Percentiles rank a stretch among this genome's conserved stretches.
Conservation (phyloP, 192 early-diverging fungal species). For the Coemansia sp. region DNA sequence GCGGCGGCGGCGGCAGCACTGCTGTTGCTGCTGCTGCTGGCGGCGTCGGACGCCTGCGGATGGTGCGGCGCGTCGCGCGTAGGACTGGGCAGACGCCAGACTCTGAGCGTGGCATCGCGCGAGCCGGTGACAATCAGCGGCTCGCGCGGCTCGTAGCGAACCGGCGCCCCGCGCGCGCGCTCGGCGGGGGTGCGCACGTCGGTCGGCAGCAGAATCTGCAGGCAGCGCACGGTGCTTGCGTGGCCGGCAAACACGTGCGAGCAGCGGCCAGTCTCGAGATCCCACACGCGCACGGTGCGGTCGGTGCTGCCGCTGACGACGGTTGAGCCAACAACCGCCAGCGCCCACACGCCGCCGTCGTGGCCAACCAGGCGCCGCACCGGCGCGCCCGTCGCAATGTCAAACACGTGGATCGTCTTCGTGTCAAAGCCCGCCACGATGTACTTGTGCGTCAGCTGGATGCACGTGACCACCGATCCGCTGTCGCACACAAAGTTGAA, state of each 20-base stretch:
- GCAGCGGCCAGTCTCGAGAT: constrained; percentile 84
- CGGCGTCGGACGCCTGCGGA: constrained; percentile 22
- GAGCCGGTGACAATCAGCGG: constrained; percentile 95
- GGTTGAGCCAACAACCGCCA: constrained; percentile 85
- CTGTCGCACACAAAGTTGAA: constrained; percentile 80
- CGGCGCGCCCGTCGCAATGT: constrained; percentile 77
- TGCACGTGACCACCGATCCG: constrained; percentile 86
- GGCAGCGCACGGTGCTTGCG: constrained; percentile 90
- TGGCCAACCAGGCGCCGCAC: constrained; percentile 77
- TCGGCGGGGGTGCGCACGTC: constrained; percentile 52
- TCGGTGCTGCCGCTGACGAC: constrained; percentile 96
- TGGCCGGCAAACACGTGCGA: constrained; percentile 96
- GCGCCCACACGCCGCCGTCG: constrained; percentile 97
- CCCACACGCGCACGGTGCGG: constrained; percentile 94
- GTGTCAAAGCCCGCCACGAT: constrained; percentile 95
- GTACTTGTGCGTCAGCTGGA: constrained; percentile 96
- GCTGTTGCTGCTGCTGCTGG: not conserved
- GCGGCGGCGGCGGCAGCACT: not conserved
- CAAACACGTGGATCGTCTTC: constrained; percentile 90
- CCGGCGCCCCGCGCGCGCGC: constrained; percentile 34
- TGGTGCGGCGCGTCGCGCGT: constrained; percentile 57
- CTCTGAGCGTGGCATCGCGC: constrained; percentile 87
- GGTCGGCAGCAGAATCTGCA: constrained; percentile 81
- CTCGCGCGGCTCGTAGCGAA: constrained; percentile 63
- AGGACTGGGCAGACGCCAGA: constrained; percentile 90